A percentile compares a stretch with the other conserved stretches of the same genome.
Evolutionary conservation across 176 grass and related monocot genomes (phyloP).

Genomic region (Urochloa ruziziensis): DNA sequence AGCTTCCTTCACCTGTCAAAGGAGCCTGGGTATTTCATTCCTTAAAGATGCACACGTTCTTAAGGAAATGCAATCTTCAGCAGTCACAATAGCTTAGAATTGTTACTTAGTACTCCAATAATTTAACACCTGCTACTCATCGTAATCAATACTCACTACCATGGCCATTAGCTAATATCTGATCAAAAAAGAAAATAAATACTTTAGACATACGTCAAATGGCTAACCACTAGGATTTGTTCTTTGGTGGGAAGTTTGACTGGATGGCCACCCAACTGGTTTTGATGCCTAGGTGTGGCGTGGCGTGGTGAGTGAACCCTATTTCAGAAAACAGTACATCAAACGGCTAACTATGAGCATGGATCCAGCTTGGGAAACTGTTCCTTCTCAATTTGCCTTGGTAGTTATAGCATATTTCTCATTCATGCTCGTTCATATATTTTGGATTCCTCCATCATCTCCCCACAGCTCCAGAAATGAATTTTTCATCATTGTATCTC

Average conservation of each 20-base stretch:
- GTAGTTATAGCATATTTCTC: background rate
- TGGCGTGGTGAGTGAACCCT: background rate
- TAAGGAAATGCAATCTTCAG: background rate
- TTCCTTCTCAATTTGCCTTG: background rate
- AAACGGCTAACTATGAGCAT: background rate
- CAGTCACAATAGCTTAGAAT: background rate
- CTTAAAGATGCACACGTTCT: background rate
- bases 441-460: background rate
- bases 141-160: background rate
- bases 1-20: background rate
- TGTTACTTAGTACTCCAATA: background rate
- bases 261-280: background rate
- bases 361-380: background rate
- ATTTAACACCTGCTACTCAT: background rate
- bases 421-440: background rate
- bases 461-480: background rate
- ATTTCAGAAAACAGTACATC: background rate
- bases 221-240: background rate
- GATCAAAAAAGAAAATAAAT: background rate
- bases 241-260: background rate
- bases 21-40: background rate
- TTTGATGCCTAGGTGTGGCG: background rate
- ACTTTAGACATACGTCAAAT: background rate
- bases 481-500: background rate
- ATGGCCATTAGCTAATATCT: background rate